A percentile compares a stretch with the other conserved stretches of the same genome.
These are phyloP conservation scores for Apophysomyces trapeziformis DNA, from an alignment of 371 early-diverging fungal genomes.

Conservation along the genomic window DNA sequence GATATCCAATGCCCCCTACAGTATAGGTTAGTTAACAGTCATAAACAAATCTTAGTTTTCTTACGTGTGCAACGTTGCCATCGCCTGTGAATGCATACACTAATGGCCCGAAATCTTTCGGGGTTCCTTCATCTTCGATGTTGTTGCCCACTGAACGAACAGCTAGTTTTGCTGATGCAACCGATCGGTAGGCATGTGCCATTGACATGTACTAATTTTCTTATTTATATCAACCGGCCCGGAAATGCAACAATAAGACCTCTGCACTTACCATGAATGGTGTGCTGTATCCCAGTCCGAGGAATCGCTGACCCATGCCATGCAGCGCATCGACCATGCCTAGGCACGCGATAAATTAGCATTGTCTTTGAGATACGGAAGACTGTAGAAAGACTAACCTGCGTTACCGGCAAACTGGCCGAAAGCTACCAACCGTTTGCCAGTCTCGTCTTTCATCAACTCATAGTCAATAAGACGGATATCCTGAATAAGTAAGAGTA, in stretches of 20 bases:
- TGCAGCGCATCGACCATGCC: constrained; percentile 93
- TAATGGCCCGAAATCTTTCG: constrained; percentile 88
- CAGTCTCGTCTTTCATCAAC: constrained; percentile 81
- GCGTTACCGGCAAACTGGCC: constrained; percentile 95
- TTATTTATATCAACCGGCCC: not conserved
- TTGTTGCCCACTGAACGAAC: constrained; percentile 77
- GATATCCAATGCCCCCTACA: constrained; percentile 86
- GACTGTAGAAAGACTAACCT: constrained; percentile 45
- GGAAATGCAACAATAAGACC: not conserved
- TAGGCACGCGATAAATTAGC: not conserved
- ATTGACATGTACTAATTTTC: constrained; percentile 70
- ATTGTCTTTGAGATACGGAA: constrained; percentile 12
- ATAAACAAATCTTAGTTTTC: not conserved
- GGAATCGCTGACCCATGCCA: constrained; percentile 89
- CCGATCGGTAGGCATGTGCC: constrained; percentile 85
- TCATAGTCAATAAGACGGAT: constrained; percentile 96
- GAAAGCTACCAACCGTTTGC: constrained; percentile 89
- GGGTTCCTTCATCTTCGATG: constrained; percentile 87
- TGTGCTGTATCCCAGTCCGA: constrained; percentile 90
- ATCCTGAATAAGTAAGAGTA: constrained; percentile 47
- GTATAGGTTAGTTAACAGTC: not conserved
- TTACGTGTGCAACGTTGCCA: constrained; percentile 92
- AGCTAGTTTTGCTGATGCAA: constrained; percentile 79
- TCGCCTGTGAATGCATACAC: constrained; percentile 92
- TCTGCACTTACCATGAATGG: constrained; percentile 82